phyloP scores from a whole-genome alignment of 2,329 filamentous ascomycete genomes.

The Apiospora saccharicola region DNA sequence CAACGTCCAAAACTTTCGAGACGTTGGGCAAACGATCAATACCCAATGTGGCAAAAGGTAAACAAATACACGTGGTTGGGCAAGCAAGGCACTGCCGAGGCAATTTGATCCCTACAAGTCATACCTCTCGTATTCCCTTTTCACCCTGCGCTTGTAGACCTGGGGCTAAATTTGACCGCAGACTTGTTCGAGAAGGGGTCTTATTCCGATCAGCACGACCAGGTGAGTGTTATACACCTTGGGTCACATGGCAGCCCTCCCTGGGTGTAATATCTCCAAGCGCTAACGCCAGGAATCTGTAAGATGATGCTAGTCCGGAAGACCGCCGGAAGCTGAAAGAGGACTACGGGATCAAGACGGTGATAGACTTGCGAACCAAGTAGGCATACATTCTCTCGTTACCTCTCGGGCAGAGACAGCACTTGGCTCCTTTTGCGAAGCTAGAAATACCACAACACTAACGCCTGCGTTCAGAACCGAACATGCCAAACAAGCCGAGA shows the following conservation, averaged over 20 bases:
- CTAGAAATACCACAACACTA: too few species aligned
- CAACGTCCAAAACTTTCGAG: conserved; percentile 77
- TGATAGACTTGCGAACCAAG: conserved; percentile 83
- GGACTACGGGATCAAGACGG: conserved; percentile 70
- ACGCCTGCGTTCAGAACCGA: conserved; percentile 64
- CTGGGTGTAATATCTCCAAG: background rate
- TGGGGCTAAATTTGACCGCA: conserved; percentile 31
- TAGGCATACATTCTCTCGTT: conserved; percentile 44
- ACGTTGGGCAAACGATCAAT: conserved; percentile 76
- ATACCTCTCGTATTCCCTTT: background rate
- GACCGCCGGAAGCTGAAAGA: conserved; percentile 69
- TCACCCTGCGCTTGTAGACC: background rate
- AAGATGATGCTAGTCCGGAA: conserved; percentile 73
- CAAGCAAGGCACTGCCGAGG: background rate
- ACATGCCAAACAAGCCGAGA: conserved; percentile 72
- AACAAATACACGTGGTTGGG: conserved; percentile 2
- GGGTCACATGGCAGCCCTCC: background rate
- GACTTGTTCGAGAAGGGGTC: conserved; percentile 65
- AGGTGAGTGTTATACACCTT: conserved; percentile 45
- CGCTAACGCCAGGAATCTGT: background rate
- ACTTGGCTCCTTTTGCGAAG: background rate
- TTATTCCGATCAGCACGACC: conserved; percentile 74
- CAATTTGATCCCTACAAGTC: background rate
- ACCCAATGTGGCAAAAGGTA: conserved; percentile 62
- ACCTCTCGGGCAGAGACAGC: background rate